Conservation (phyloP, 164 flowering plant genomes). For the Annona squamosa region DNA sequence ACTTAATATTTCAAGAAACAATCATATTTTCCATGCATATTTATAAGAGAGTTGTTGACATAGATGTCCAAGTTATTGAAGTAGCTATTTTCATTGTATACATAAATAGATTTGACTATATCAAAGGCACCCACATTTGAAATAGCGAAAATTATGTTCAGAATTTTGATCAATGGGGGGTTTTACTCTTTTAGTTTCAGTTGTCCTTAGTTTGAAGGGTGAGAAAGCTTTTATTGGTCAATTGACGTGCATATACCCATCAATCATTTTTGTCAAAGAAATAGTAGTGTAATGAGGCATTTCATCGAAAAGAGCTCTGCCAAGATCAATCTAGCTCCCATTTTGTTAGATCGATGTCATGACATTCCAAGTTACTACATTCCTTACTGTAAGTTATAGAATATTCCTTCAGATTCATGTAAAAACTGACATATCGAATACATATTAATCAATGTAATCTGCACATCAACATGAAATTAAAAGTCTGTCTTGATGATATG, state of each 20-base stretch:
- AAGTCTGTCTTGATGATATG: conserved; percentile 13
- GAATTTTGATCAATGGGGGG: conserved; percentile 18
- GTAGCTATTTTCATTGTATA: conserved; percentile 8
- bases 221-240: conserved; percentile 13
- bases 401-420: conserved; percentile 16
- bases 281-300: conserved; percentile 16
- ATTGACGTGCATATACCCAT: conserved; percentile 18
- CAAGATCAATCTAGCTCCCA: conserved; percentile 17
- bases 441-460: conserved; percentile 20
- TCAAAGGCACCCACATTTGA: conserved; percentile 14
- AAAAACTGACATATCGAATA: conserved; percentile 13
- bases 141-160: conserved; percentile 17
- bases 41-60: conserved; percentile 22
- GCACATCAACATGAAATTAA: conserved; percentile 20
- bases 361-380: conserved; percentile 23
- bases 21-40: conserved; percentile 46
- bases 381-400: conserved; percentile 17
- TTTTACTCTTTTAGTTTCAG: conserved; percentile 1
- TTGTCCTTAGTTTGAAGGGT: conserved; percentile 16
- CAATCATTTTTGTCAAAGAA: conserved; percentile 26
- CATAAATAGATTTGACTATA: conserved; percentile 11
- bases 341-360: conserved; percentile 22
- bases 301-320: conserved; percentile 12
- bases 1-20: conserved; percentile 18
- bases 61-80: conserved; percentile 12